Evolutionary conservation across 148 eudicot species (phyloP), one percentile per base, ranked within the genome.

Genomic region (Persicaria maculosa): DNA sequence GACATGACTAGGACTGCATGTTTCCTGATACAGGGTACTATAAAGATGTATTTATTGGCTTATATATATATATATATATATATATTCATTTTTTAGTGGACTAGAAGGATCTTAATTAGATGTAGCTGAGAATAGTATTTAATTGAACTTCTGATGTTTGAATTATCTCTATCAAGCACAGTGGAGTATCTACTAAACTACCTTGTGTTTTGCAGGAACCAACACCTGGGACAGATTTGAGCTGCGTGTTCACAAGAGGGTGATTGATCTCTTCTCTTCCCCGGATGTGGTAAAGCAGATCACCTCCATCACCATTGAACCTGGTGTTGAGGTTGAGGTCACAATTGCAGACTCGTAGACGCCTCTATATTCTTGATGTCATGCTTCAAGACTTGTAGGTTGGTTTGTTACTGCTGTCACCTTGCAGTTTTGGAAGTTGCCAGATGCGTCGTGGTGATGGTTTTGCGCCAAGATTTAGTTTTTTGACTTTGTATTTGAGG

Each of bases 261-360:
- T 88, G 57, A 88, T 88, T 52, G 91, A 88, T 68, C 91, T 88
- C 14, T 88, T 88, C 81, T 84, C 86, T 75, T 84, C 87, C 43
- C 91, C 89, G 1, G 89, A 88, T 3, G 89, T 88, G 44, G 91
- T 88, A 6, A 88, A 88, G 82, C 89, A 85, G 79, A 85, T 88
- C 50, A 88, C 91, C 25, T 88, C 91, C 47, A 88, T 85, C 77
- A 85, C 86, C 48, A 85, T 85, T 57, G 91, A 87, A 81, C 91
- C 88, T 50, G 91, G 88, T 78, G 88, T 88, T 6, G 88, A 85
- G 81, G 87, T 88, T 46, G 91, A 87, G 75, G 91, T 87, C 46
- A 87, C 88, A 47, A 85, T 87, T 67, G 89, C 89, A 19, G 91
- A 88, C 76, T 79, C 86, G 50, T 88, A 78, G 71, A 69, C 17